Conservation (phyloP, 495 filamentous ascomycete genomes). For the Bryoglossum gracile region DNA sequence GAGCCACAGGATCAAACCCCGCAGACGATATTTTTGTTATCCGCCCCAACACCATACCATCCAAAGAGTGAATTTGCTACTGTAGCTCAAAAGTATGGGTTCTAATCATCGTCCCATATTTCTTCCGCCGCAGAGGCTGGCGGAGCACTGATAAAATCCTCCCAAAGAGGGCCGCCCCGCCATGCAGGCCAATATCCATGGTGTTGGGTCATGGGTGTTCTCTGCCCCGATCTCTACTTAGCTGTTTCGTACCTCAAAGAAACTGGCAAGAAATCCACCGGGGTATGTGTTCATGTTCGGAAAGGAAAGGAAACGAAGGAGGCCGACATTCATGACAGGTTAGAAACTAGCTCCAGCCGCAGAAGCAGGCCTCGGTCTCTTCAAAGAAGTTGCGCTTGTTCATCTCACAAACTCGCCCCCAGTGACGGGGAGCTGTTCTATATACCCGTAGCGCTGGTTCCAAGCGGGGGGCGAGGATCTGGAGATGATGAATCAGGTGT, state of each 20-base stretch:
- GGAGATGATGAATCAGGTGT: not conserved
- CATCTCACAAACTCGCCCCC: not conserved
- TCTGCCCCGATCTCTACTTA: not conserved
- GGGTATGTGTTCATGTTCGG: too few species aligned
- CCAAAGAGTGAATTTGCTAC: too few species aligned
- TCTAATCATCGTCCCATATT: not conserved
- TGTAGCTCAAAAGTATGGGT: too few species aligned
- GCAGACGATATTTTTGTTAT: not conserved
- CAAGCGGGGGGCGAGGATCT: conserved; percentile 1
- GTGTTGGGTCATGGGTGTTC: not conserved
- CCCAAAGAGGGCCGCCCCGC: not conserved
- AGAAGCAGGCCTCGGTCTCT: too few species aligned
- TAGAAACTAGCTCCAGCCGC: too few species aligned
- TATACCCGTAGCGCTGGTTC: not conserved
- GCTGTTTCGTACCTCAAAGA: not conserved
- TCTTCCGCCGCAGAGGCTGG: conserved; percentile 4
- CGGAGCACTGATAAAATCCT: not conserved
- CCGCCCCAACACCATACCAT: not conserved
- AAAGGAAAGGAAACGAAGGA: not conserved
- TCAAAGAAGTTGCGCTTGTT: not conserved
- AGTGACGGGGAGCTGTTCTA: not conserved
- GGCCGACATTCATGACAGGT: too few species aligned
- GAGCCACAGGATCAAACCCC: too few species aligned
- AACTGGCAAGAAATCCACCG: too few species aligned
- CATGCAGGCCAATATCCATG: conserved; percentile 1